These are phyloP conservation scores for Piper longum DNA, from an alignment of 164 flowering plant species.

Conservation along the genomic window DNA sequence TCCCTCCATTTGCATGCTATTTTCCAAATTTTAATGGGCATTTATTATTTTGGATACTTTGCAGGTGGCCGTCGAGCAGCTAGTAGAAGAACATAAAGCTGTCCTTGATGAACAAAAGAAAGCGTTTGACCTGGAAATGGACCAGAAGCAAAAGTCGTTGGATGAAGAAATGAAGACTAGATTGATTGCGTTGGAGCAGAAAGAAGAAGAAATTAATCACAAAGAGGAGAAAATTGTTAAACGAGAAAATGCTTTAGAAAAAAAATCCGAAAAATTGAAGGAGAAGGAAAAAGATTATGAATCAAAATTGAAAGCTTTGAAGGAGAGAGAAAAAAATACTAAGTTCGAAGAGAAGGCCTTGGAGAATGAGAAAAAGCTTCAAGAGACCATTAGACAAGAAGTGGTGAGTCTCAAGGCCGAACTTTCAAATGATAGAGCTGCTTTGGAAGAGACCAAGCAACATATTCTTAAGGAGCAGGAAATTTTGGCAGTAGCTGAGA, in stretches of 20 bases:
- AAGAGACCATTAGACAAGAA: conserved; percentile 32
- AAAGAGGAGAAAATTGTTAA: conserved; percentile 50
- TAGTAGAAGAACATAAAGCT: conserved; percentile 54
- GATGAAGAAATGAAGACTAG: conserved; percentile 44
- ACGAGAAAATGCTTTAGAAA: conserved; percentile 50
- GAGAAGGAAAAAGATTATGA: conserved; percentile 71
- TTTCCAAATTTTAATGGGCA: too few species aligned
- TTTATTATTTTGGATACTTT: neutral
- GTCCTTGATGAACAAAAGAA: conserved; percentile 25
- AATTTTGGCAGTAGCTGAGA: conserved; percentile 31
- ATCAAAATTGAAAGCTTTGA: conserved; percentile 33
- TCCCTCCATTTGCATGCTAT: too few species aligned
- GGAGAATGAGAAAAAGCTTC: conserved; percentile 33
- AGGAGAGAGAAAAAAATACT: conserved; percentile 50
- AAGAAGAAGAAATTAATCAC: conserved; percentile 41
- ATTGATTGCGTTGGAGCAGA: conserved; percentile 25
- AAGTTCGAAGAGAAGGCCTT: conserved; percentile 43
- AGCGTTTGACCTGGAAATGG: conserved; percentile 56
- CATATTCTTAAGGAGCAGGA: conserved; percentile 38
- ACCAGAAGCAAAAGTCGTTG: conserved; percentile 32
- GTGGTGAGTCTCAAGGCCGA: conserved; percentile 32
- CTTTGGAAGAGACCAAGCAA: conserved; percentile 25
- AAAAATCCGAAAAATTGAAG: conserved; percentile 47
- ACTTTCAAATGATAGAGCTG: conserved; percentile 38
- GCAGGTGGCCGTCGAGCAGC: conserved; percentile 59